Evolutionary conservation across 352 stramenopile species (phyloP), one percentile per base, ranked within the genome.

Genomic region (Hyaloperonospora brassicae): DNA sequence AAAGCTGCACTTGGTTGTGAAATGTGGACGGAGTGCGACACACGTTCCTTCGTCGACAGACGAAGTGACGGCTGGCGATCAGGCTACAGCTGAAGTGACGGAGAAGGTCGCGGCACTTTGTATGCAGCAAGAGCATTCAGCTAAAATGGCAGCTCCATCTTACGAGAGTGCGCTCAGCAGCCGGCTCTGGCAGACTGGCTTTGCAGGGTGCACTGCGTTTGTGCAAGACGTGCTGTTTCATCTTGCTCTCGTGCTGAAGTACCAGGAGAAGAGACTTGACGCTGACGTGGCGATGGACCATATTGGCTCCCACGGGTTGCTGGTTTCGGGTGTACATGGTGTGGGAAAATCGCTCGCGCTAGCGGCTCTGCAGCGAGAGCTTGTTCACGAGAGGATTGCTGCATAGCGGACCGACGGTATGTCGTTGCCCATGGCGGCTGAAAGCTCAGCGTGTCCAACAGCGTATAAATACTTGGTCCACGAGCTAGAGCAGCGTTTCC

Each of bases 301-400:
- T 12, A 60, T 92, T 14, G 60, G 87, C 12, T 67, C 61, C 0
- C 58, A 70, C 42, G 64, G 64, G 35, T n/a, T 72, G 8, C 45
- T 72, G 39, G 55, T 72, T 30, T 73, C 73, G 25, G 82, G 82
- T 34, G 77, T 79, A n/a, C 48, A 68, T 42, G 82, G 82, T 17
- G 73, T 86, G 11, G 82, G 82, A 40, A 92, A 89, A 50, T 81
- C 82, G 17, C 53, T 80, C 1, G 63, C 68, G 1, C 55, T 86
- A 9, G 50, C 64, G 12, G 68, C 60, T 43, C 21, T 72, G 23
- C 55, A 72, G 12, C 52, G 42, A 21, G 64, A 72, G 17, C 35
- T 72, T 35, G 36, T 50, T 27, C 62, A 46, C 13, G 41, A 61
- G 38, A 64, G 61, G n/a, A 59, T 65, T 53, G 27, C 5, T n/a